Percentiles rank a stretch among this genome's conserved stretches.
These are phyloP conservation scores for Cocos nucifera DNA, from an alignment of 176 grass and related monocot species.

Conservation along the genomic window DNA sequence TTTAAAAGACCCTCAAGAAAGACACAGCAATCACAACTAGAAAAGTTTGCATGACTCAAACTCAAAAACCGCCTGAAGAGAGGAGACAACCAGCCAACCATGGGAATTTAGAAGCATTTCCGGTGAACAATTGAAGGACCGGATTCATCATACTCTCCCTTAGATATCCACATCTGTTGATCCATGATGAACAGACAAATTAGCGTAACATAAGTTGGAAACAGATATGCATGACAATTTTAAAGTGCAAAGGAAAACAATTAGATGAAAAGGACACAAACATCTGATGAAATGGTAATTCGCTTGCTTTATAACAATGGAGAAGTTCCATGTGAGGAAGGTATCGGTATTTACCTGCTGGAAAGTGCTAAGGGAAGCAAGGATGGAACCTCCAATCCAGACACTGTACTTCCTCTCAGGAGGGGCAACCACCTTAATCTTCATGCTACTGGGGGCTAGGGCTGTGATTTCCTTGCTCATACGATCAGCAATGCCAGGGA, in stretches of 20 bases:
- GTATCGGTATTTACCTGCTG: slow-evolving; percentile 23
- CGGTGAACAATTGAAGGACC: slow-evolving; percentile 29
- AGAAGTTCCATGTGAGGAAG: no score
- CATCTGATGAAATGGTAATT: no score
- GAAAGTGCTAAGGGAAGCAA: slow-evolving; percentile 37
- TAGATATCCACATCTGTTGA: slow-evolving; percentile 34
- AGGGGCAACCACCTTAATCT: slow-evolving; percentile 37
- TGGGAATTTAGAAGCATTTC: slow-evolving; percentile 24
- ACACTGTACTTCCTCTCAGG: slow-evolving; percentile 44
- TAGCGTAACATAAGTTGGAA: neutral
- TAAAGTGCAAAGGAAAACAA: neutral
- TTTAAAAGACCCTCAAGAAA: neutral
- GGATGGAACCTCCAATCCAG: slow-evolving; percentile 43
- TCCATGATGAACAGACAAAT: neutral
- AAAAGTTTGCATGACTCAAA: slow-evolving; percentile 20
- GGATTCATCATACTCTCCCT: slow-evolving; percentile 26
- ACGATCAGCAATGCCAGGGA: slow-evolving; percentile 34
- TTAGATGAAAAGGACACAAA: no score
- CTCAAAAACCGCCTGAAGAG: slow-evolving; percentile 5
- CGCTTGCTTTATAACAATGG: no score
- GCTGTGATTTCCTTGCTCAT: slow-evolving; percentile 47
- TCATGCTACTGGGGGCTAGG: slow-evolving; percentile 36
- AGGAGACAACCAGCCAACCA: neutral
- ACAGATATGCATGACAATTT: neutral
- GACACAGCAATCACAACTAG: slow-evolving; percentile 8